A percentile compares a stretch with the other conserved stretches of the same genome.
These are phyloP conservation scores for Saccharomyces kudriavzevii DNA, from an alignment of 805 yeast species.

Conservation along the genomic window DNA sequence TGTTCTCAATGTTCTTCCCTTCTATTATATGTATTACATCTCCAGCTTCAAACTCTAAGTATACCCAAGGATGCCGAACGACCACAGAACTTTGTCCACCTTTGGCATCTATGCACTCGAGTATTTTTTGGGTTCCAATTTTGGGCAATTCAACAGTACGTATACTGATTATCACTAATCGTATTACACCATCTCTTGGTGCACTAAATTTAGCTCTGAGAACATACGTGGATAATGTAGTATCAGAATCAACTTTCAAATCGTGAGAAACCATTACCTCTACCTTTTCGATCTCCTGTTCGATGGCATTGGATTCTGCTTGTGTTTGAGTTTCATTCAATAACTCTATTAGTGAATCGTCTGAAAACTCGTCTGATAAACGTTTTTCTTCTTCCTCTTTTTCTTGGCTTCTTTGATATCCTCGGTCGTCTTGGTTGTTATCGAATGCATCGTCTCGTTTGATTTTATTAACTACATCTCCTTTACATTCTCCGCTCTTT, in stretches of 20 bases:
- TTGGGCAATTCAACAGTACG: constrained; percentile 15
- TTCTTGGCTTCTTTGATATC: neutral
- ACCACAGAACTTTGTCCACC: constrained; percentile 36
- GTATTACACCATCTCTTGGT: constrained; percentile 36
- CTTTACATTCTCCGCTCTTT: neutral
- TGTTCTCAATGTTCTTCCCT: constrained; percentile 29
- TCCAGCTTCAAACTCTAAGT: constrained; percentile 38
- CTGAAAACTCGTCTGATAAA: neutral
- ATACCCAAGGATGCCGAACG: constrained; percentile 55
- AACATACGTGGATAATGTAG: neutral
- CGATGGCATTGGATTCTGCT: neutral
- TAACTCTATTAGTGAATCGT: constrained; percentile 1
- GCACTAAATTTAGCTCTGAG: constrained; percentile 37
- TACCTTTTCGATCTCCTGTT: neutral
- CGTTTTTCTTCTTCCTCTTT: neutral
- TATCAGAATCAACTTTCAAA: neutral
- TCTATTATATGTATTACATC: constrained; percentile 58
- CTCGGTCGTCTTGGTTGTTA: neutral
- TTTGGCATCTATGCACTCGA: constrained; percentile 41
- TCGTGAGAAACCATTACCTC: neutral
- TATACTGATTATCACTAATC: constrained; percentile 22
- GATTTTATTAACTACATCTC: neutral
- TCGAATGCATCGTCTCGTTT: neutral
- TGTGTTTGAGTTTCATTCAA: constrained; percentile 7
- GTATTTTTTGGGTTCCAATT: constrained; percentile 40